Percentiles rank a stretch among this genome's conserved stretches.
phyloP scores from a whole-genome alignment of 441 rosid species.

The Lepidium campestre region DNA sequence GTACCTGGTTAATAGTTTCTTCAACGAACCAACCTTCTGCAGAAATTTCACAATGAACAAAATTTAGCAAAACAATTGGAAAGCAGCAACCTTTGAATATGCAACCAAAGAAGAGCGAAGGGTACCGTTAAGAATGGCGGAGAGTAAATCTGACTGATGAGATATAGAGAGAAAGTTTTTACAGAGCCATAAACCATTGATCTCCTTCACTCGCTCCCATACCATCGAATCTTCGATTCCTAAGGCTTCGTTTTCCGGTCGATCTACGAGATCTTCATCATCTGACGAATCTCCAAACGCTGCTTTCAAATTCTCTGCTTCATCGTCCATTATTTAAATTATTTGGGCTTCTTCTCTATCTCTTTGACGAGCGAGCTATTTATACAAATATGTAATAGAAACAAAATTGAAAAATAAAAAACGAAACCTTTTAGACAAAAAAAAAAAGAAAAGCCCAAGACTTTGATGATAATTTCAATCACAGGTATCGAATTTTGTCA shows the following conservation, averaged over 20 bases:
- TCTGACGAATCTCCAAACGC: constrained; percentile 82
- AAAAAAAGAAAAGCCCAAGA: not conserved
- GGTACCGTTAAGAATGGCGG: constrained; percentile 57
- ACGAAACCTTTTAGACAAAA: not conserved
- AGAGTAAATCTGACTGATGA: constrained; percentile 50
- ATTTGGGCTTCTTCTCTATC: not conserved
- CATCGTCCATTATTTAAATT: constrained; percentile 16
- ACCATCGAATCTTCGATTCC: not conserved
- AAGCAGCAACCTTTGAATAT: not conserved
- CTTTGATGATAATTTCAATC: not conserved
- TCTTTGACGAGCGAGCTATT: not conserved
- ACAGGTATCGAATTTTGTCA: not conserved
- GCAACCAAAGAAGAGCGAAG: not conserved
- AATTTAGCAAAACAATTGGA: not conserved
- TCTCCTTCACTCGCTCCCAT: constrained; percentile 53
- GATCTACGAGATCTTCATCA: constrained; percentile 34
- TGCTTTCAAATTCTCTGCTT: constrained; percentile 35
- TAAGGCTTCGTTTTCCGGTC: not conserved
- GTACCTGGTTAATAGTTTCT: constrained; percentile 73
- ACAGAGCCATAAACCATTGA: constrained; percentile 67
- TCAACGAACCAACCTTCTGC: constrained; percentile 76
- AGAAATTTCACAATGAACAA: not conserved
- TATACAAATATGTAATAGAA: not conserved
- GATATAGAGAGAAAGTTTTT: constrained; percentile 56
- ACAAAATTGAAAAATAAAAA: not conserved